Percentiles rank a stretch among this genome's conserved stretches.
Evolutionary conservation across 345 rosid species (phyloP).

Genomic region (Erucastrum elatum): DNA sequence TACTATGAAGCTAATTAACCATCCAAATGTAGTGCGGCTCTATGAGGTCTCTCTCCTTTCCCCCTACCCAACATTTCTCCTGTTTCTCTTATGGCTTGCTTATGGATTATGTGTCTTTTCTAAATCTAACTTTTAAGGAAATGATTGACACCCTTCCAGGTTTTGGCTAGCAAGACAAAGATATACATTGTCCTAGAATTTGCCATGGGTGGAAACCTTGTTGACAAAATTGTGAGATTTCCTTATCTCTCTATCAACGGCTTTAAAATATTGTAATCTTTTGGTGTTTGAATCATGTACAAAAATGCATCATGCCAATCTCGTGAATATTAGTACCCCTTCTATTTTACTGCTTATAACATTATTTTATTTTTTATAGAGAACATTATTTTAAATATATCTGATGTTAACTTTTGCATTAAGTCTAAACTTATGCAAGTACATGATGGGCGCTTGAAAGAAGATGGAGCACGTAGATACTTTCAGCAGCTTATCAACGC

Average conservation of each 20-base stretch:
- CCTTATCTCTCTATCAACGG: slow-evolving; percentile 1
- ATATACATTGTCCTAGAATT: slow-evolving; percentile 71
- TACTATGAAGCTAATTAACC: slow-evolving; percentile 92
- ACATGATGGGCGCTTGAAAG: slow-evolving; percentile 86
- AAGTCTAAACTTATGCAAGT: slow-evolving; percentile 50
- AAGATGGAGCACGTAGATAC: slow-evolving; percentile 77
- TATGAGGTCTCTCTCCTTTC: slow-evolving; percentile 59
- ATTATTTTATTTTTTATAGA: not conserved
- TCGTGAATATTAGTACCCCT: not conserved
- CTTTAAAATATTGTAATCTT: slow-evolving; percentile 4
- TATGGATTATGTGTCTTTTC: not conserved
- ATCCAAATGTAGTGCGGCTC: slow-evolving; percentile 85
- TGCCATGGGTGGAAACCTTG: slow-evolving; percentile 71
- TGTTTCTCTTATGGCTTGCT: not conserved
- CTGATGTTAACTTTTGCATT: slow-evolving; percentile 7
- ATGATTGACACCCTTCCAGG: slow-evolving; percentile 45
- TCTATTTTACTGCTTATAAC: not conserved
- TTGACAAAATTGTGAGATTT: slow-evolving; percentile 67
- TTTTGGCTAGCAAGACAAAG: slow-evolving; percentile 79
- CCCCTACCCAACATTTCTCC: not conserved
- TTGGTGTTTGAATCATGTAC: not conserved
- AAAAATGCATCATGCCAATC: not conserved
- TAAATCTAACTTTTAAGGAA: not conserved
- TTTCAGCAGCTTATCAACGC: slow-evolving; percentile 98
- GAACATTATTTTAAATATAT: not conserved